Base-by-base conservation (phyloP, 768 basidiomycete genomes). In the Xerocomus potaroensis region DNA sequence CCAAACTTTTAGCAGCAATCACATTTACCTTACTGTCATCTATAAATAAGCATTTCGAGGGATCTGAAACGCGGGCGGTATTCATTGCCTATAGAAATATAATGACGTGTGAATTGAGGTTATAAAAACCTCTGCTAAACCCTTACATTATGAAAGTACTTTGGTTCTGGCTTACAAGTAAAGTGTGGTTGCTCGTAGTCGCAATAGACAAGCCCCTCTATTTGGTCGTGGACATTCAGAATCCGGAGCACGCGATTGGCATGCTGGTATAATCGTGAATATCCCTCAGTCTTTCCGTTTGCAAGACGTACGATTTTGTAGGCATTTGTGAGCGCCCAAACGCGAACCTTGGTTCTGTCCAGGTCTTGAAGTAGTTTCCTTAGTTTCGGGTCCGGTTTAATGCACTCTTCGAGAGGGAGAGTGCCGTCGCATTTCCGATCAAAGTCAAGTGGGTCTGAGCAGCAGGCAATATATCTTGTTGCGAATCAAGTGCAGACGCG, bases 291-390 rank as follows among this genome's bases (percentile, higher is more conserved):
- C 16, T 18, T 19, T 29, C 8, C 16, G 5, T 30, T 33, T 66
- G 74, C 36, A n/a, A 11, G 22, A 45, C 66, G 18, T 64, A 90
- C 90, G 19, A 78, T 71, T 45, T 74, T 73, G 62, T 91, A 91
- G 10, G 91, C 91, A 59, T 93, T 93, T 4, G 91, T 93, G 34
- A 92, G 66, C 3, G 78, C 88, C 90, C 90, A 92, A 5, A 92
- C 81, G n/a, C 80, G 77, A 8, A 74, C 79, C 62, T 87, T 91
- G 23, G 71, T 74, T 38, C 82, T 78, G 59, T 93, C 87, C 24
- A 93, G 80, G 59, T 92, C 87, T 61, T 84, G 68, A 41, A 93
- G 74, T 6, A 93, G 74, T 56, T 81, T 76, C 18, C 81, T 79
- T 9, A 86, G 62, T 8, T 53, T 58, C 7, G 83, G 78, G 59